These are phyloP conservation scores for Diatrype stigma DNA, from an alignment of 2,329 filamentous ascomycete genomes.

Conservation along the genomic window DNA sequence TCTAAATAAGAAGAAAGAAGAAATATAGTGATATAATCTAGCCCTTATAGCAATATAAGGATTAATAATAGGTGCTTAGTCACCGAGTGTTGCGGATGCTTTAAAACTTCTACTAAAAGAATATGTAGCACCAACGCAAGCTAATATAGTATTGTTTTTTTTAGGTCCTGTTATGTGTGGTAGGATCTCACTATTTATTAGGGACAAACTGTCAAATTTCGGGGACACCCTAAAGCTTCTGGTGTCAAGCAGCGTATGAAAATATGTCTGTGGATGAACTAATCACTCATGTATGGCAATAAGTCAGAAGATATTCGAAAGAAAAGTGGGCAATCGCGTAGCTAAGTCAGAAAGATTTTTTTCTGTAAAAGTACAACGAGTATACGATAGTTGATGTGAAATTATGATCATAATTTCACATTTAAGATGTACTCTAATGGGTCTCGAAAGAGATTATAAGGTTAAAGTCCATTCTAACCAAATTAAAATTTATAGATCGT, in stretches of 20 bases:
- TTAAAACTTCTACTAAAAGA: slow-evolving; percentile 1
- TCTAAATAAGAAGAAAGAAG: too few species aligned
- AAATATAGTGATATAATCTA: too few species aligned
- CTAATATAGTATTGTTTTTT: slow-evolving; percentile 2
- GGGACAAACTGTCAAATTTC: slow-evolving; percentile 8
- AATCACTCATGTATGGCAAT: slow-evolving; percentile 8
- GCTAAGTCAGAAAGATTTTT: slow-evolving; percentile 5
- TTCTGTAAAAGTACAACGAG: slow-evolving; percentile 6
- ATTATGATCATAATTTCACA: neutral
- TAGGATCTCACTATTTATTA: neutral
- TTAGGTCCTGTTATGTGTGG: neutral
- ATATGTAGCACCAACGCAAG: neutral
- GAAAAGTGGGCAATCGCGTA: slow-evolving; percentile 3
- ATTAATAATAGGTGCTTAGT: too few species aligned
- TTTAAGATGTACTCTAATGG: slow-evolving; percentile 17
- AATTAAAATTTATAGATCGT: slow-evolving; percentile 15
- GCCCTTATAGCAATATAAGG: too few species aligned
- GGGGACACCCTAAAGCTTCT: slow-evolving; percentile 14
- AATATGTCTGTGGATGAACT: slow-evolving; percentile 9
- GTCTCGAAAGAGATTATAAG: slow-evolving; percentile 14
- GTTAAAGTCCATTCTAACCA: slow-evolving; percentile 15
- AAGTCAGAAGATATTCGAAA: slow-evolving; percentile 6
- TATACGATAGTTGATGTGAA: slow-evolving; percentile 3
- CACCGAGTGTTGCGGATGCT: neutral
- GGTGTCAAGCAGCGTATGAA: slow-evolving; percentile 11